phyloP scores from a whole-genome alignment of 2,329 filamentous ascomycete species.

The Tolypocladium paradoxum region DNA sequence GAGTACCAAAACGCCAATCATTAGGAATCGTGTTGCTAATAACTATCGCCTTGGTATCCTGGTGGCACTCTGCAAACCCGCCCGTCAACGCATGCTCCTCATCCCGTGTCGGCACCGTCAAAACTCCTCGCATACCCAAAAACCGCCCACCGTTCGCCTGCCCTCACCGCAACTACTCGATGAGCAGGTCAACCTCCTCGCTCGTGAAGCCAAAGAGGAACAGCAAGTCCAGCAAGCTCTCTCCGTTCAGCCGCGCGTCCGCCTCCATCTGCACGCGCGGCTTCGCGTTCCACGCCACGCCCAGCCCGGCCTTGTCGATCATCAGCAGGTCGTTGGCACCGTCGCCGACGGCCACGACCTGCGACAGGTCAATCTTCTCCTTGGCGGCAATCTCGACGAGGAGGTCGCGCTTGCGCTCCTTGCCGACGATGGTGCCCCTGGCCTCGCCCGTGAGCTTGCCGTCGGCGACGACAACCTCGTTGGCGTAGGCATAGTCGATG shows the following conservation, averaged over 20 bases:
- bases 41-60: not conserved
- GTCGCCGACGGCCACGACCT: slow-evolving; percentile 67
- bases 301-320: slow-evolving; percentile 64
- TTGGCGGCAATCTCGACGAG: slow-evolving; percentile 59
- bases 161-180: not conserved
- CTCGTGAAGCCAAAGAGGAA: slow-evolving; percentile 63
- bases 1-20: too few species aligned
- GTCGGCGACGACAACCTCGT: slow-evolving; percentile 61
- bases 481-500: slow-evolving; percentile 81
- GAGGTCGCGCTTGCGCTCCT: slow-evolving; percentile 62
- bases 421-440: slow-evolving; percentile 62
- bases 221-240: slow-evolving; percentile 59
- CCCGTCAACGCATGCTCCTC: not conserved
- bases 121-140: not conserved
- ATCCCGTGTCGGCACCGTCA: not conserved
- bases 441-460: slow-evolving; percentile 61
- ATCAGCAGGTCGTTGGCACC: slow-evolving; percentile 76
- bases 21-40: not conserved
- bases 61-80: not conserved
- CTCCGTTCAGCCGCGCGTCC: slow-evolving; percentile 59
- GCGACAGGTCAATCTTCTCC: slow-evolving; percentile 53
- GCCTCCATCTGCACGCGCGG: slow-evolving; percentile 71
- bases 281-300: slow-evolving; percentile 78
- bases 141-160: not conserved
- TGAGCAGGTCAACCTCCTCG: slow-evolving; percentile 38